Conservation (phyloP, 257 asterid genomes). For the Agastache rugosa region DNA sequence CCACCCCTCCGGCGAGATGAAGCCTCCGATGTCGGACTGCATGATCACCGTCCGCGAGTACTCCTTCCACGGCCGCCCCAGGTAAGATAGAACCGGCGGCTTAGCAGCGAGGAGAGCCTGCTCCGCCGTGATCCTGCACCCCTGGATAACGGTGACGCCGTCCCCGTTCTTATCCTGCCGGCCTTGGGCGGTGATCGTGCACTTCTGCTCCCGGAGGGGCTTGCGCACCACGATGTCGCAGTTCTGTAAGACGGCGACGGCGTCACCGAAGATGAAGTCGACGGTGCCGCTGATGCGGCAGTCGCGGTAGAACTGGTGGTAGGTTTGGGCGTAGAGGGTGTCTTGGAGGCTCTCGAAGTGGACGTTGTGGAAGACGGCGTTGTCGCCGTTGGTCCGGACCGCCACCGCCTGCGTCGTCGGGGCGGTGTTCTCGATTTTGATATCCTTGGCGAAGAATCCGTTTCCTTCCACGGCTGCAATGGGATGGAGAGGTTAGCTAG, state of each 20-base stretch:
- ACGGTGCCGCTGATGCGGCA: conserved; percentile 72
- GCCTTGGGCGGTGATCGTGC: conserved; percentile 65
- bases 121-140: conserved; percentile 53
- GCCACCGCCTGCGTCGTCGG: conserved; percentile 80
- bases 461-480: conserved; percentile 60
- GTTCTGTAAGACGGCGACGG: conserved; percentile 62
- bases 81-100: conserved; percentile 44
- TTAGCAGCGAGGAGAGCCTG: conserved; percentile 30
- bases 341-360: conserved; percentile 72
- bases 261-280: conserved; percentile 81
- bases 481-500: no score
- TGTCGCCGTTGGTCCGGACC: conserved; percentile 66
- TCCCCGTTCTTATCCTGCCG: conserved; percentile 65
- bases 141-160: conserved; percentile 59
- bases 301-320: conserved; percentile 70
- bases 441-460: conserved; percentile 61
- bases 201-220: not conserved
- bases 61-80: conserved; percentile 88
- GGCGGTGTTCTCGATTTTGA: conserved; percentile 76
- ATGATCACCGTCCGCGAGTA: conserved; percentile 67
- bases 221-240: not conserved
- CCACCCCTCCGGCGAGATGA: conserved; percentile 71
- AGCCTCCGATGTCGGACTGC: conserved; percentile 57
- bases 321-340: conserved; percentile 69
- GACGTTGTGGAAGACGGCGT: conserved; percentile 57